A percentile compares a stretch with the other conserved stretches of the same genome.
These are phyloP conservation scores for Boletus subcaerulescens DNA, from an alignment of 768 basidiomycete species.

Conservation along the genomic window DNA sequence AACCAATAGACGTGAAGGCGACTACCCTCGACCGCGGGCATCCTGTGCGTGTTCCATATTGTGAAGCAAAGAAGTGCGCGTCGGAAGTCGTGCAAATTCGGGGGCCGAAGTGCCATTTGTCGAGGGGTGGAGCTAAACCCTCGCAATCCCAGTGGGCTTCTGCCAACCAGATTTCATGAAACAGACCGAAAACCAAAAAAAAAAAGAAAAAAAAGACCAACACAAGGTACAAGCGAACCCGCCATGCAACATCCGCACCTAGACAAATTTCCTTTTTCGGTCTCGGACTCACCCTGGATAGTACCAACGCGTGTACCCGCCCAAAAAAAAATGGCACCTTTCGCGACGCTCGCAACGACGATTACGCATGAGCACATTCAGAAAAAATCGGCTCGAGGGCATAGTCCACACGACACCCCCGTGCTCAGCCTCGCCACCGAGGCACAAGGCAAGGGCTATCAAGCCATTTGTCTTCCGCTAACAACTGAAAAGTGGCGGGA, in stretches of 20 bases:
- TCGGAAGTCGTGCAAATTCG: slow-evolving; percentile 15
- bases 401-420: slow-evolving; percentile 40
- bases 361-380: slow-evolving; percentile 40
- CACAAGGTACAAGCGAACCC: neutral
- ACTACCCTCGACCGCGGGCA: slow-evolving; percentile 29
- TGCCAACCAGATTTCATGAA: neutral
- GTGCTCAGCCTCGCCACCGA: slow-evolving; percentile 50
- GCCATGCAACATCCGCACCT: slow-evolving; percentile 20
- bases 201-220: neutral
- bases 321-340: slow-evolving; percentile 23
- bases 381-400: slow-evolving; percentile 21
- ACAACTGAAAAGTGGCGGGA: slow-evolving; percentile 84
- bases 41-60: slow-evolving; percentile 31
- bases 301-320: slow-evolving; percentile 12
- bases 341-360: slow-evolving; percentile 27
- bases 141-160: slow-evolving; percentile 1
- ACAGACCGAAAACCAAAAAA: neutral
- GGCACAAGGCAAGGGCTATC: slow-evolving; percentile 66
- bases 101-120: slow-evolving; percentile 12
- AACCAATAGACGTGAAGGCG: slow-evolving; percentile 19
- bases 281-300: neutral
- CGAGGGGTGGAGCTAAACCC: slow-evolving; percentile 16
- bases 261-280: slow-evolving; percentile 21
- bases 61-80: slow-evolving; percentile 19
- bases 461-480: slow-evolving; percentile 77